phyloP scores from a whole-genome alignment of 345 rosid genomes.

The Citrus cavaleriei region DNA sequence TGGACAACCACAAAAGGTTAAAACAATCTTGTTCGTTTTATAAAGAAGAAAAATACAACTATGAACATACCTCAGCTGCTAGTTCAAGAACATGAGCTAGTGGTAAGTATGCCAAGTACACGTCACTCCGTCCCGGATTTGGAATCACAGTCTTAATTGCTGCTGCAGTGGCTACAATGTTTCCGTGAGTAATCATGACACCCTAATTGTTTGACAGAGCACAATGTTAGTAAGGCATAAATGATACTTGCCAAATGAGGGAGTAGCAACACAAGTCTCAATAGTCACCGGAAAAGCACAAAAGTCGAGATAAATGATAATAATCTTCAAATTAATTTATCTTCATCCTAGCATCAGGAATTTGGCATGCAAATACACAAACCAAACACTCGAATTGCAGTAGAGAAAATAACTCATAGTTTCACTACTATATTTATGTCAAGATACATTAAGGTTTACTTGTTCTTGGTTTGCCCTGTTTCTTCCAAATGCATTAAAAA shows the following conservation, averaged over 20 bases:
- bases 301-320: neutral
- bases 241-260: neutral
- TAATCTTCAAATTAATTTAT: neutral
- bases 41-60: conserved; percentile 9
- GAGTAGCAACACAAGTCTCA: neutral
- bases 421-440: neutral
- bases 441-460: neutral
- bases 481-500: neutral
- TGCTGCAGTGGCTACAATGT: conserved; percentile 76
- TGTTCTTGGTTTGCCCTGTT: neutral
- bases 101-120: conserved; percentile 80
- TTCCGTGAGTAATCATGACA: conserved; percentile 89
- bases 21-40: conserved; percentile 6
- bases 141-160: conserved; percentile 75
- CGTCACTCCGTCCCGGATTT: conserved; percentile 45
- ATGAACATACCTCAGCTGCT: conserved; percentile 70
- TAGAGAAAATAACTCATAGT: neutral
- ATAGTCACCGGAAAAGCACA: neutral
- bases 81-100: conserved; percentile 94
- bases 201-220: conserved; percentile 46
- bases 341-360: neutral
- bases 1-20: conserved; percentile 35
- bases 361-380: neutral
- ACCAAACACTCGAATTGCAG: neutral
- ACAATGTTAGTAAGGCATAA: conserved; percentile 17